Evolutionary conservation across 2,329 filamentous ascomycete species (phyloP).

Genomic region (Fusarium virguliforme): DNA sequence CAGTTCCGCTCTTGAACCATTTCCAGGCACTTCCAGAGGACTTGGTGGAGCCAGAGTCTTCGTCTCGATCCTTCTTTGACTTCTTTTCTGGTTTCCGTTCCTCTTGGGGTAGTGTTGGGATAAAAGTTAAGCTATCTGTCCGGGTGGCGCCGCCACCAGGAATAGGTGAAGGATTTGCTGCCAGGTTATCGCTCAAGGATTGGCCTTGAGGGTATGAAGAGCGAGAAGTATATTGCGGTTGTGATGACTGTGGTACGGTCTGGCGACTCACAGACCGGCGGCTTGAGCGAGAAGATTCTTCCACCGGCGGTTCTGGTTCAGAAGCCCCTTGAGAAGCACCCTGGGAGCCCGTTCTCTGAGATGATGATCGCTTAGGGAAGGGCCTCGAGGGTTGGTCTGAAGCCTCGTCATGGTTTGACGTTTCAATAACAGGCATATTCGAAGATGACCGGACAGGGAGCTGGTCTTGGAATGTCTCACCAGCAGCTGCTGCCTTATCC

Average conservation of each 20-base stretch:
- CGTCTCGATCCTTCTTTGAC: conserved; percentile 80
- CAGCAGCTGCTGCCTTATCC: conserved; percentile 42
- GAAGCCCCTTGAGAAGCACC: conserved; percentile 57
- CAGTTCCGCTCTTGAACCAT: conserved; percentile 85
- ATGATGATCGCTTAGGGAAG: conserved; percentile 71
- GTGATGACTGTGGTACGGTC: conserved; percentile 39
- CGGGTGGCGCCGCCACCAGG: conserved; percentile 77
- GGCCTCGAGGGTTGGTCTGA: conserved; percentile 49
- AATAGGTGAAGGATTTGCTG: conserved; percentile 72
- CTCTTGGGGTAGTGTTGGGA: conserved; percentile 79
- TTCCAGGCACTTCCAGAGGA: conserved; percentile 81
- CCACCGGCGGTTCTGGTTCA: conserved; percentile 48
- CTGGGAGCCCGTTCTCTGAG: conserved; percentile 65
- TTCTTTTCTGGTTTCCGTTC: conserved; percentile 84
- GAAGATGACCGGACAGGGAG: conserved; percentile 57
- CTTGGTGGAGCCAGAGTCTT: conserved; percentile 72
- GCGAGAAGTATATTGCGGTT: conserved; percentile 51
- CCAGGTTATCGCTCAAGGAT: conserved; percentile 51
- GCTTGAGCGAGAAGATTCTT: conserved; percentile 64
- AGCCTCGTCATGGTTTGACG: conserved; percentile 66
- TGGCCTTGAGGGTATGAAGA: conserved; percentile 50
- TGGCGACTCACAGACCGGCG: conserved; percentile 43
- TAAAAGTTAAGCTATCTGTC: conserved; percentile 85
- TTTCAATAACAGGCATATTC: conserved; percentile 72
- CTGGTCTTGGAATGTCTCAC: conserved; percentile 53